phyloP scores from a whole-genome alignment of 805 yeast species.

The Candida maltosa region DNA sequence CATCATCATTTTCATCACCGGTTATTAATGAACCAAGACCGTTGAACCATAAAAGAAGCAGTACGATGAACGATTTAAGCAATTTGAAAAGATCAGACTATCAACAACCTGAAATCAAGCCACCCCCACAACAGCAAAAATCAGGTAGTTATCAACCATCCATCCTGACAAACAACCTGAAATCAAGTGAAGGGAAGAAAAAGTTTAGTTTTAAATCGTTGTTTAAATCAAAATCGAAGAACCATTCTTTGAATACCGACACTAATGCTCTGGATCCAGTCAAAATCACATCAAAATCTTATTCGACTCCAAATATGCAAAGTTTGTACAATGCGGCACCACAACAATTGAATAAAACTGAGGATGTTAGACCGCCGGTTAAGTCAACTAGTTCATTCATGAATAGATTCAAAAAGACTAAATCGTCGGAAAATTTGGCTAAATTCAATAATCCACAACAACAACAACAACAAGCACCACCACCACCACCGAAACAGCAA shows the following conservation, averaged over 20 bases:
- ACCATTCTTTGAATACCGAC: constrained; percentile 17
- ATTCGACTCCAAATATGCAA: constrained; percentile 26
- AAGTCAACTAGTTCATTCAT: constrained; percentile 8
- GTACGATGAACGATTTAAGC: constrained; percentile 18
- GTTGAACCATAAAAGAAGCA: constrained; percentile 13
- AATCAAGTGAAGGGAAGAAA: constrained; percentile 16
- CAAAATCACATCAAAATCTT: constrained; percentile 23
- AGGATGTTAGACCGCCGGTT: background rate
- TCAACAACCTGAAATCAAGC: constrained; percentile 1
- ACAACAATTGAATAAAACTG: constrained; percentile 4
- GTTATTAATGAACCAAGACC: background rate
- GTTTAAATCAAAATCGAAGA: constrained; percentile 35
- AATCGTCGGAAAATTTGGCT: constrained; percentile 15
- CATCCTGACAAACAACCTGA: background rate
- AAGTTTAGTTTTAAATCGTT: constrained; percentile 37
- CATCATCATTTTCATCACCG: background rate
- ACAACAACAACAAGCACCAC: background rate
- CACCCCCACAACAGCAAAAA: constrained; percentile 7
- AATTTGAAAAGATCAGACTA: constrained; percentile 1
- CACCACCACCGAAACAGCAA: background rate
- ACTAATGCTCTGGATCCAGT: background rate
- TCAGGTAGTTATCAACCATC: too few relatives aligned
- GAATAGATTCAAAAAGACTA: constrained; percentile 20
- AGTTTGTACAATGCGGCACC: too few relatives aligned
- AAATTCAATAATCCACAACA: background rate